Percentiles rank a stretch among this genome's conserved stretches.
Evolutionary conservation across 768 basidiomycete species (phyloP).

Genomic region (Agaricus subrufescens): DNA sequence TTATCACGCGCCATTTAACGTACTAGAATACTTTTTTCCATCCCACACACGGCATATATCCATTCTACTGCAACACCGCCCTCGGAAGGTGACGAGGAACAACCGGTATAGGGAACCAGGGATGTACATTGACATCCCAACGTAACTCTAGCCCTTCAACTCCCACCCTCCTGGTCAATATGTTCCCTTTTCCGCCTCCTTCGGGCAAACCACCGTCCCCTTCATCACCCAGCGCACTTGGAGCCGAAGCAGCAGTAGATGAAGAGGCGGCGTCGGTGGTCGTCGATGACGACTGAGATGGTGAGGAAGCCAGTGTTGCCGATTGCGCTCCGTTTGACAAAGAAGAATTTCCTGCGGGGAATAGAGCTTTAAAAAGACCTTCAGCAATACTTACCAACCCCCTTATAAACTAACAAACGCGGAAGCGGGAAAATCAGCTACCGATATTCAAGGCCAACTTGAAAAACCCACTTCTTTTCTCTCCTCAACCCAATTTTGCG

Average conservation of each 20-base stretch:
- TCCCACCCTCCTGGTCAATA: neutral
- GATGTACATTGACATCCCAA: constrained; percentile 7
- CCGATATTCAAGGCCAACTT: neutral
- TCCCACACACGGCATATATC: neutral
- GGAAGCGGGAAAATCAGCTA: neutral
- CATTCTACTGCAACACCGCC: neutral
- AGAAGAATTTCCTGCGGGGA: neutral
- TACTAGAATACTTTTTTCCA: neutral
- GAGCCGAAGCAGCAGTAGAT: neutral
- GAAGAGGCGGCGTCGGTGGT: neutral
- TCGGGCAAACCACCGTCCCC: neutral
- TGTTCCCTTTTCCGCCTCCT: neutral
- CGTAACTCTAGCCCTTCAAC: neutral
- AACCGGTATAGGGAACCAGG: constrained; percentile 4
- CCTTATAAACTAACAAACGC: neutral
- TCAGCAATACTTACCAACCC: neutral
- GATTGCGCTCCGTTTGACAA: neutral
- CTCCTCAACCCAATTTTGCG: constrained; percentile 1
- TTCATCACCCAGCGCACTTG: neutral
- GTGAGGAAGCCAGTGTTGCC: neutral
- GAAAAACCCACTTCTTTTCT: neutral
- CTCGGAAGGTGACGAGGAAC: neutral
- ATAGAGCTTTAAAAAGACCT: neutral
- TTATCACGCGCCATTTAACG: no score
- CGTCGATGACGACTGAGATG: neutral